phyloP scores from a whole-genome alignment of 2,329 filamentous ascomycete genomes.

The Conoideocrella luteorostrata region DNA sequence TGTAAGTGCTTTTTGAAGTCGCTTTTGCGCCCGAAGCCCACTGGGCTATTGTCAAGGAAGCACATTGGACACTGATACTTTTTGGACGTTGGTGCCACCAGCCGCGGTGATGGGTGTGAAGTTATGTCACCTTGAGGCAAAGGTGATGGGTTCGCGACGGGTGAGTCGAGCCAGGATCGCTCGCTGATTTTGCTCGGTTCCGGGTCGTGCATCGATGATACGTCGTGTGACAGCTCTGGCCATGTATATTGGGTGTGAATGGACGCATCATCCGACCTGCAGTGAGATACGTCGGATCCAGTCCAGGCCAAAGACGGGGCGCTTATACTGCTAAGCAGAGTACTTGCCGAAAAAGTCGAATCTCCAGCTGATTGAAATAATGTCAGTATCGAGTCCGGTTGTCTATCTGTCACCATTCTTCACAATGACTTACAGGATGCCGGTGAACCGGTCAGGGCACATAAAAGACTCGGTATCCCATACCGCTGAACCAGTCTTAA shows the following conservation, averaged over 20 bases:
- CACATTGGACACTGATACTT: slow-evolving; percentile 41
- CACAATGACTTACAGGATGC: slow-evolving; percentile 27
- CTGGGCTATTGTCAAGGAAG: slow-evolving; percentile 37
- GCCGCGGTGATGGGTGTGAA: slow-evolving; percentile 30
- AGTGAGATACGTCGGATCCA: slow-evolving; percentile 33
- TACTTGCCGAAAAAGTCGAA: slow-evolving; percentile 33
- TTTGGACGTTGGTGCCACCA: slow-evolving; percentile 31
- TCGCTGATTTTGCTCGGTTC: slow-evolving; percentile 28
- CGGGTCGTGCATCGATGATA: slow-evolving; percentile 27
- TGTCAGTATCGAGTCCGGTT: slow-evolving; percentile 7
- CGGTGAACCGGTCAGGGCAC: slow-evolving; percentile 28
- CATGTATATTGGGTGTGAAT: slow-evolving; percentile 33
- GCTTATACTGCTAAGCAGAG: slow-evolving; percentile 33
- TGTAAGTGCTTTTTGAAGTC: slow-evolving; percentile 44
- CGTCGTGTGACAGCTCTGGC: slow-evolving; percentile 27
- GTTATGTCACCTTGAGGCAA: slow-evolving; percentile 25
- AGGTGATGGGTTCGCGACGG: slow-evolving; percentile 29
- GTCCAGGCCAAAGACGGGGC: slow-evolving; percentile 36
- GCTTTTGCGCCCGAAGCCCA: slow-evolving; percentile 40
- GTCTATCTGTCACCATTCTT: too few species aligned
- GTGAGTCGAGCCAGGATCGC: slow-evolving; percentile 35
- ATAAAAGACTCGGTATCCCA: slow-evolving; percentile 30
- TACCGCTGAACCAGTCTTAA: slow-evolving; percentile 31
- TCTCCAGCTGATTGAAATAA: slow-evolving; percentile 25
- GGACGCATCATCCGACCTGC: slow-evolving; percentile 32